Evolutionary conservation across 371 early-diverging fungal species (phyloP), one percentile per base, ranked within the genome.

Genomic region (Mortierella polycephala): DNA sequence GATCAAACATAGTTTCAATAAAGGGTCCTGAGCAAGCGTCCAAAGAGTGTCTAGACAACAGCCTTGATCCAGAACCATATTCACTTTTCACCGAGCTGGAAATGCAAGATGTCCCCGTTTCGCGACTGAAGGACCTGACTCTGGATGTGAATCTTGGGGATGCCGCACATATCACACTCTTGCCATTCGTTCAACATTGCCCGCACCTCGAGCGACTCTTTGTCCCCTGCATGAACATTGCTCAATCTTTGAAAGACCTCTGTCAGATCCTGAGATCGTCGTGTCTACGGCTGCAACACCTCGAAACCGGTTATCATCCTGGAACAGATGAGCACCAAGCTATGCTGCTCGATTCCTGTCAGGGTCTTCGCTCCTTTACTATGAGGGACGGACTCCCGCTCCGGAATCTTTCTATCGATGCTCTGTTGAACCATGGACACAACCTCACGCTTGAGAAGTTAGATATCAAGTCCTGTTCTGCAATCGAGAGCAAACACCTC

Each of bases 401-500:
- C 16, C 60, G 64, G 0, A 46, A 21, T 1, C 57, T 20, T 5
- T 64, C 65, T 0, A 64, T 67, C 13, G 18, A 46, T 3, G 52
- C 63, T 1, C 46, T 74, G 5, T 11, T 68, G 16, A n/a, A 58
- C 10, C 52, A 46, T 18, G 61, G 30, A 37, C 69, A 68, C n/a
- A 44, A 60, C 11, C 47, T 14, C 21, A 68, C 74, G 4, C 52
- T 74, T 39, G 61, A 74, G 10, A 39, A 12, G 7, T 47, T 74
- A 10, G 57, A 62, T 50, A 14, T 74, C 37, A 53, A 53, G 23
- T 21, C 41, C 0, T 64, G 64, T 40, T 16, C 6, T 0, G 46
- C 50, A 5, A 55, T 74, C 37, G 55, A 51, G 40, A 74, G 74
- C 60, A 53, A 54, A n/a, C 61, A 68, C 14, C 11, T 74, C 1